Conservation (phyloP, 2,329 filamentous ascomycete genomes). For the Rhinocladiella similis region DNA sequence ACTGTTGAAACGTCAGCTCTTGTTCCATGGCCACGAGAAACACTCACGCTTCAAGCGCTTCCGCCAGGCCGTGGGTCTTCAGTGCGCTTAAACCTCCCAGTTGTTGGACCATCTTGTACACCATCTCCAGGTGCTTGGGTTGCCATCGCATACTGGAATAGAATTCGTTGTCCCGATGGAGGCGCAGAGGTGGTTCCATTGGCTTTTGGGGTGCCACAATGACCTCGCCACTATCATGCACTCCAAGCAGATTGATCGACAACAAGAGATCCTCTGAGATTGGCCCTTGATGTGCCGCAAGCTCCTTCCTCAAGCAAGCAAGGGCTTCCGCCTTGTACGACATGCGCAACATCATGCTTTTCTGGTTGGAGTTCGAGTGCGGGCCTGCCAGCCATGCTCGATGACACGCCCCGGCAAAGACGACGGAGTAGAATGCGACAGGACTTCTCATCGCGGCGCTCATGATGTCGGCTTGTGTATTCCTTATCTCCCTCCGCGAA, state of each 20-base stretch:
- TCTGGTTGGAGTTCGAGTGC: not conserved
- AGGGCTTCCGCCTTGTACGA: not conserved
- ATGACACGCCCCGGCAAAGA: not conserved
- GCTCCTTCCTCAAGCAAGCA: not conserved
- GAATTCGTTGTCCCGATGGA: conserved; percentile 2
- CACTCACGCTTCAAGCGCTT: conserved; percentile 1
- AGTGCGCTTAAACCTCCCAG: not conserved
- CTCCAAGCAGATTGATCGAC: not conserved
- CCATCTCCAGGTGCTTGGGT: not conserved
- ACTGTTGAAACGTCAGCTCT: not conserved
- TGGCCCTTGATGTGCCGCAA: not conserved
- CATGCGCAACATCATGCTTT: not conserved
- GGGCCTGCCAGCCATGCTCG: not conserved
- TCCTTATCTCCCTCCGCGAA: not conserved
- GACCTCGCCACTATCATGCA: not conserved
- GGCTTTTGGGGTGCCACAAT: not conserved
- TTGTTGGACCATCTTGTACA: not conserved
- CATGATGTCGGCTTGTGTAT: not conserved
- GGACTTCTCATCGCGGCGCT: not conserved
- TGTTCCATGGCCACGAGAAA: not conserved
- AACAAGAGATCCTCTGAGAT: not conserved
- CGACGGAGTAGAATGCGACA: conserved; percentile 1
- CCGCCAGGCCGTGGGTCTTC: not conserved
- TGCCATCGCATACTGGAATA: conserved; percentile 6
- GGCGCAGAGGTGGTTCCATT: not conserved